A percentile compares a stretch with the other conserved stretches of the same genome.
Conservation (phyloP, 192 early-diverging fungal species). For the Anaeromyces robustus region DNA sequence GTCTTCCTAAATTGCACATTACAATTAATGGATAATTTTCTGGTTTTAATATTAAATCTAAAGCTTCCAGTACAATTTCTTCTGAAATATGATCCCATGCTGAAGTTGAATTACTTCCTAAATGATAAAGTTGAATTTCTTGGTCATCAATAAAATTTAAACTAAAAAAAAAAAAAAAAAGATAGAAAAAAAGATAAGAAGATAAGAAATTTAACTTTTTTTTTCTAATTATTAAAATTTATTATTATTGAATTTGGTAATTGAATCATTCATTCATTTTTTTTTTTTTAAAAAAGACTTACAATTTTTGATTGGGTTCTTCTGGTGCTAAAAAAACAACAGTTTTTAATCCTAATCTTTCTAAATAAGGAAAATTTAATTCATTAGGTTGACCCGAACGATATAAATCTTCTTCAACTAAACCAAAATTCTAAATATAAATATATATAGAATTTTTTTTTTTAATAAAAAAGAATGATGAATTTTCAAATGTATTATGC, state of each 20-base stretch:
- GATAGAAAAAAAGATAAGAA: too few species aligned
- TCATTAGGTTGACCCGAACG: conserved; percentile 96
- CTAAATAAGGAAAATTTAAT: conserved; percentile 97
- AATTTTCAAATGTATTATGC: background rate
- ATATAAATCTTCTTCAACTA: conserved; percentile 94
- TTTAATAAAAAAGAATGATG: too few species aligned
- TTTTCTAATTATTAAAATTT: too few species aligned
- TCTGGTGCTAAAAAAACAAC: conserved; percentile 93
- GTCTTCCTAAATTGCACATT: conserved; percentile 96
- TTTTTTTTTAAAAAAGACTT: conserved; percentile 3
- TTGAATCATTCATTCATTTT: too few species aligned
- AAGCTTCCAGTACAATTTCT: conserved; percentile 49
- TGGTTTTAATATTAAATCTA: conserved; percentile 39
- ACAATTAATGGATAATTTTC: conserved; percentile 86
- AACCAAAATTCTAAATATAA: conserved; percentile 72
- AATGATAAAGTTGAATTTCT: conserved; percentile 81
- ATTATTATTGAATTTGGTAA: background rate
- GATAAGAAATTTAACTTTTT: too few species aligned
- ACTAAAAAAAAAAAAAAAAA: conserved; percentile 20
- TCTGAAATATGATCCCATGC: conserved; percentile 97
- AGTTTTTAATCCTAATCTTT: conserved; percentile 84
- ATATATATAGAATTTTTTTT: background rate
- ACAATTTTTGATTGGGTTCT: conserved; percentile 90
- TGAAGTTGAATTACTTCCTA: conserved; percentile 70
- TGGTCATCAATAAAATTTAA: conserved; percentile 98